These are phyloP conservation scores for Euphrasia arctica DNA, from an alignment of 305 asterid species.

Conservation along the genomic window DNA sequence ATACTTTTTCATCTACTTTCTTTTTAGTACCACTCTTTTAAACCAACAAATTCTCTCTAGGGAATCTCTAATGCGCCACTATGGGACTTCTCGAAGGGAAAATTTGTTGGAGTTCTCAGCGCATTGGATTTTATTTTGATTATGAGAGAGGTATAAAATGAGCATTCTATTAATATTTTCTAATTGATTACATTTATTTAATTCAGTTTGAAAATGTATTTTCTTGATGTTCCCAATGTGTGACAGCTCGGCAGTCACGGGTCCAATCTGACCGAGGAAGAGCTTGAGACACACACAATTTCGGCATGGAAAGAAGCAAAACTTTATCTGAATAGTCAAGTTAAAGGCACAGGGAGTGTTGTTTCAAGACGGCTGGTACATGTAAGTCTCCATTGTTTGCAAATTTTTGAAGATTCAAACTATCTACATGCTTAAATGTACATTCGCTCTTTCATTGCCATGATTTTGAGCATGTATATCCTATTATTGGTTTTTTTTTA, in stretches of 20 bases:
- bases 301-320: slow-evolving; percentile 97
- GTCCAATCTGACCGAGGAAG: slow-evolving; percentile 94
- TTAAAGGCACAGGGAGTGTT: slow-evolving; percentile 48
- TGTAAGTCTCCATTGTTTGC: slow-evolving; percentile 39
- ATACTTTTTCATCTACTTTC: slow-evolving; percentile 21
- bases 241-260: slow-evolving; percentile 93
- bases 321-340: slow-evolving; percentile 51
- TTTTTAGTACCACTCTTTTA: slow-evolving; percentile 15
- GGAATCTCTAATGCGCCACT: slow-evolving; percentile 84
- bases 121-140: slow-evolving; percentile 90
- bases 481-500: not conserved
- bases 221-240: slow-evolving; percentile 26
- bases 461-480: slow-evolving; percentile 16
- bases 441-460: slow-evolving; percentile 6
- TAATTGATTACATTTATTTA: not conserved
- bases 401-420: not conserved
- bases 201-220: slow-evolving; percentile 6
- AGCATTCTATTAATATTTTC: not conserved
- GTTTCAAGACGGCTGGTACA: slow-evolving; percentile 65
- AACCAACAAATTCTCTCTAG: slow-evolving; percentile 43
- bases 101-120: slow-evolving; percentile 87
- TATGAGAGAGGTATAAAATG: slow-evolving; percentile 74
- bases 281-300: slow-evolving; percentile 95
- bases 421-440: slow-evolving; percentile 4
- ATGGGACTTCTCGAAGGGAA: slow-evolving; percentile 81